These are phyloP conservation scores for Gracilaria caudata DNA, from an alignment of 23 red algal genomes.

Conservation along the genomic window DNA sequence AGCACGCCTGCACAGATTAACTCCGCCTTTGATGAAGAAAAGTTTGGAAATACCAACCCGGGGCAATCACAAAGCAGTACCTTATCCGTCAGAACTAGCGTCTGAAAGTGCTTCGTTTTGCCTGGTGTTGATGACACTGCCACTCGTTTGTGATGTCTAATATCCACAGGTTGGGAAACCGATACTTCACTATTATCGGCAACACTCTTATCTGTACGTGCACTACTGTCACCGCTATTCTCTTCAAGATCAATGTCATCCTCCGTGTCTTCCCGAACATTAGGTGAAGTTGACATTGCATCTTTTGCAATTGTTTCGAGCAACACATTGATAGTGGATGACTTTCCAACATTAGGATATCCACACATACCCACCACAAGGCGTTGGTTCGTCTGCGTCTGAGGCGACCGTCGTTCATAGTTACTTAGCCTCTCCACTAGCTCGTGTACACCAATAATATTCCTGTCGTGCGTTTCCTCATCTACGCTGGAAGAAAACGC, in stretches of 20 bases:
- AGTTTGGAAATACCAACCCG: constrained; percentile 97
- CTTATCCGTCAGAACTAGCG: constrained; percentile 53
- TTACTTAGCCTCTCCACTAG: constrained; percentile 41
- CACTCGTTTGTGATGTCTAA: constrained; percentile 63
- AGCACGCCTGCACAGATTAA: constrained; percentile 90
- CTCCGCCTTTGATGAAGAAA: constrained; percentile 80
- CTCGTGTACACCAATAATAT: constrained; percentile 42
- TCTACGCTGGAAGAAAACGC: constrained; percentile 66
- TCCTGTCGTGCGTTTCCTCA: constrained; percentile 34
- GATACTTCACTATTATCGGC: not conserved
- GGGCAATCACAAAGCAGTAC: constrained; percentile 95
- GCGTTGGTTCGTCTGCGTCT: constrained; percentile 45
- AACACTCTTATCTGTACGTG: not conserved
- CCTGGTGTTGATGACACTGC: constrained; percentile 92
- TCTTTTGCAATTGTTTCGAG: constrained; percentile 48
- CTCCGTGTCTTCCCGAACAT: not conserved
- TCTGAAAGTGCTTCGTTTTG: constrained; percentile 99
- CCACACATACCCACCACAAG: constrained; percentile 91
- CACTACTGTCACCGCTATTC: not conserved
- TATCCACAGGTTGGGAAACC: not conserved
- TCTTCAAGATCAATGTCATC: not conserved
- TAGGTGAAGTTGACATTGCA: not conserved
- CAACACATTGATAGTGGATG: constrained; percentile 93
- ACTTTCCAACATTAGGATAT: constrained; percentile 99
- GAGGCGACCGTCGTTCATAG: constrained; percentile 21